Evolutionary conservation across 345 rosid species (phyloP).

Genomic region (Salix caprea): DNA sequence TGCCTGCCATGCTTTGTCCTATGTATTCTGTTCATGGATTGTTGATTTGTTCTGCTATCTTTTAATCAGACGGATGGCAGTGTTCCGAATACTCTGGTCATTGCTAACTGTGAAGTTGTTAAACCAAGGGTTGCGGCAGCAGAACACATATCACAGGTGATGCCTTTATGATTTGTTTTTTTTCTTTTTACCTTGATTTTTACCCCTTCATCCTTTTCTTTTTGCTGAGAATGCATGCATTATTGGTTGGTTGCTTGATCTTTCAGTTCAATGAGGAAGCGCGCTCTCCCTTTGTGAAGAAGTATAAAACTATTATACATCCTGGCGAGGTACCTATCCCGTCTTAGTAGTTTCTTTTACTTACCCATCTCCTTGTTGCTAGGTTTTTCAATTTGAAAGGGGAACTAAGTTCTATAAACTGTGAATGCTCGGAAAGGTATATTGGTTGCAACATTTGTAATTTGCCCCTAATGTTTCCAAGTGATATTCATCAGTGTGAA

Average conservation of each 20-base stretch:
- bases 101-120: conserved; percentile 80
- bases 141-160: conserved; percentile 75
- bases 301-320: conserved; percentile 58
- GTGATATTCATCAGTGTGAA: no score
- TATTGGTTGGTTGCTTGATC: conserved; percentile 19
- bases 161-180: background rate
- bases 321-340: conserved; percentile 55
- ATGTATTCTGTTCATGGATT: background rate
- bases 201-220: background rate
- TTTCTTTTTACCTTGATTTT: no score
- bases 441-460: no score
- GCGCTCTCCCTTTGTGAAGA: conserved; percentile 62
- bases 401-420: no score
- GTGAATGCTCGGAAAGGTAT: no score
- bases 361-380: background rate
- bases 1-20: background rate
- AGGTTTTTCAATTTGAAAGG: background rate
- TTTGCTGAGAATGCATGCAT: background rate
- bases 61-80: conserved; percentile 73
- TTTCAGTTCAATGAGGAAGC: conserved; percentile 61
- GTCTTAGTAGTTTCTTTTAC: background rate
- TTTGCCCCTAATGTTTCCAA: no score
- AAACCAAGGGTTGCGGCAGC: conserved; percentile 81
- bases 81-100: conserved; percentile 87
- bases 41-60: background rate